Evolutionary conservation across 305 asterid species (phyloP).

Genomic region (Fraxinus ornus): DNA sequence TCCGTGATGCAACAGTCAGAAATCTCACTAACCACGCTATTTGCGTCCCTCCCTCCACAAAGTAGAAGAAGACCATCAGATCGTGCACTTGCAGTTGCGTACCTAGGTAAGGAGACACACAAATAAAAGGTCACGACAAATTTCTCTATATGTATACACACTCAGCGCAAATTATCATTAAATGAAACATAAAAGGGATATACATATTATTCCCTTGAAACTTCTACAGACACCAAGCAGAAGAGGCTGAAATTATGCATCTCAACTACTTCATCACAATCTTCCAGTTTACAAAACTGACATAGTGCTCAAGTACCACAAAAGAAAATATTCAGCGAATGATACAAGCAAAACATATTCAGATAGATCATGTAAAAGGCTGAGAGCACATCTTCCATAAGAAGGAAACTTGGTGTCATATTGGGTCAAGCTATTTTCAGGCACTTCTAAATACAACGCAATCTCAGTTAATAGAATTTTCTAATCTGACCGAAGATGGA

Average conservation of each 20-base stretch:
- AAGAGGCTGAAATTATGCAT: not conserved
- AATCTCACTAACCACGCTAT: conserved; percentile 77
- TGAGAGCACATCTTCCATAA: not conserved
- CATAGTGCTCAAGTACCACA: not conserved
- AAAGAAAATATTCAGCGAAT: not conserved
- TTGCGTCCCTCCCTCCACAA: conserved; percentile 99
- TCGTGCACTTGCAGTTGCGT: conserved; percentile 99
- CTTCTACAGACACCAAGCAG: not conserved
- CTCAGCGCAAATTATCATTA: not conserved
- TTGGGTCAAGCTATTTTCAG: not conserved
- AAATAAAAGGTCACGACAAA: not conserved
- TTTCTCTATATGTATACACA: not conserved
- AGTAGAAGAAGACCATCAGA: conserved; percentile 99
- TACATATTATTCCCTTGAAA: not conserved
- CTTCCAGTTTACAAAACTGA: not conserved
- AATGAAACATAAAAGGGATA: not conserved
- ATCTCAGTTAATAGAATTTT: not conserved
- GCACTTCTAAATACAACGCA: not conserved
- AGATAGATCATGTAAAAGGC: not conserved
- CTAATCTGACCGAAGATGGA: not conserved
- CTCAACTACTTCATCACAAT: not conserved
- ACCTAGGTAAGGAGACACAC: conserved; percentile 50
- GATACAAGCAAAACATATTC: not conserved
- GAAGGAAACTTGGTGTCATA: not conserved
- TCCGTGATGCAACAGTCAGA: conserved; percentile 7